These are phyloP conservation scores for Cetradonia linearis DNA, from an alignment of 495 filamentous ascomycete genomes.

Conservation along the genomic window DNA sequence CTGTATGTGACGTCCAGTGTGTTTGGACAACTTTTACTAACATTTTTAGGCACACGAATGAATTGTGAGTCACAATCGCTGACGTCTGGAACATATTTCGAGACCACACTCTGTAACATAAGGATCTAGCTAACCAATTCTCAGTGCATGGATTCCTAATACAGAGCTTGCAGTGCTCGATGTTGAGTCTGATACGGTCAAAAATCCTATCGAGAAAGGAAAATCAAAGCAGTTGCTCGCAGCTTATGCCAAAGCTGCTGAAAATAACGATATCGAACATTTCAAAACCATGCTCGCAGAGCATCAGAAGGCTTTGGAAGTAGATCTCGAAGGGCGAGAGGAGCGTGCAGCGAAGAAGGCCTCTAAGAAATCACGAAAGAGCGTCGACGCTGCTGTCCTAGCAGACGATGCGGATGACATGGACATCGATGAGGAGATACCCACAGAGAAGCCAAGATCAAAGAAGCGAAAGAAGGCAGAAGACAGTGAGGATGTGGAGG, in stretches of 20 bases:
- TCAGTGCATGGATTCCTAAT: conserved; percentile 77
- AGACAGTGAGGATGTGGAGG: conserved; percentile 53
- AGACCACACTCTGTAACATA: neutral
- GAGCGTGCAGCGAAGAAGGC: conserved; percentile 41
- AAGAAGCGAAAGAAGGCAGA: conserved; percentile 64
- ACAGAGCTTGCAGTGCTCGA: conserved; percentile 65
- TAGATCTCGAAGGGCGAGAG: conserved; percentile 53
- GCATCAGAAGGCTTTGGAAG: conserved; percentile 49
- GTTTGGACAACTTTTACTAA: conserved; percentile 14
- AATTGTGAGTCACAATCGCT: conserved; percentile 64
- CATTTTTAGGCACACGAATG: conserved; percentile 54
- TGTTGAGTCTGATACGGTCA: conserved; percentile 45
- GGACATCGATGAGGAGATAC: conserved; percentile 47
- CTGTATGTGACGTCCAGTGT: conserved; percentile 32
- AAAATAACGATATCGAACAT: conserved; percentile 57
- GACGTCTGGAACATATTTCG: neutral
- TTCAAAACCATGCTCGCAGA: conserved; percentile 65
- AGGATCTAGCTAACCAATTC: conserved; percentile 3
- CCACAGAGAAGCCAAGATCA: conserved; percentile 44
- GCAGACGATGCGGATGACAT: conserved; percentile 64
- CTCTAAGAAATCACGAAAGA: conserved; percentile 51
- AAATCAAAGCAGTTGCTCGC: conserved; percentile 64
- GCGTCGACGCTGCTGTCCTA: conserved; percentile 33
- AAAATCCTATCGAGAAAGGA: conserved; percentile 51
- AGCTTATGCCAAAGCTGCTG: conserved; percentile 63